Percentiles rank a stretch among this genome's conserved stretches.
These are phyloP conservation scores for Penicillium psychrosexuale DNA, from an alignment of 2,329 filamentous ascomycete genomes.

Conservation along the genomic window DNA sequence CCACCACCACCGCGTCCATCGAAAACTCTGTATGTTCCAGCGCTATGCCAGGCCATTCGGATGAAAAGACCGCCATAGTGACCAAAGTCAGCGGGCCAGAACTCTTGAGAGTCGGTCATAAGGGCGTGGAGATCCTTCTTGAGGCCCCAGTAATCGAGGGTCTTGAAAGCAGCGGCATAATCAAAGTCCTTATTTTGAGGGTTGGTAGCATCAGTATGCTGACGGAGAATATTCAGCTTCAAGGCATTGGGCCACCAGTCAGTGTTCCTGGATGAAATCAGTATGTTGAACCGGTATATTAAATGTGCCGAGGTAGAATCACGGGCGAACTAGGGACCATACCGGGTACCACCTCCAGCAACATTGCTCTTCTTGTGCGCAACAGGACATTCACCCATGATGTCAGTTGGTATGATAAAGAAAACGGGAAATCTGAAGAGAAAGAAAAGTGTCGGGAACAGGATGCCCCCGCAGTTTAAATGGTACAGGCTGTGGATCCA, in stretches of 20 bases:
- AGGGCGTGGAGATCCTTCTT: conserved; percentile 70
- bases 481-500: not conserved
- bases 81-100: conserved; percentile 79
- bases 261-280: conserved; percentile 45
- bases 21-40: conserved; percentile 71
- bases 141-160: conserved; percentile 64
- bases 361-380: conserved; percentile 33
- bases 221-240: conserved; percentile 68
- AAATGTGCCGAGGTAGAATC: not conserved
- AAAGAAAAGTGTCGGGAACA: not conserved
- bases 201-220: conserved; percentile 62
- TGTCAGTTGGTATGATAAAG: not conserved
- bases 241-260: conserved; percentile 75
- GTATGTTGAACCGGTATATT: not conserved
- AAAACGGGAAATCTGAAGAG: not conserved
- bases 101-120: conserved; percentile 76
- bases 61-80: conserved; percentile 79
- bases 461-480: conserved; percentile 11
- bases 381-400: conserved; percentile 32
- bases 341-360: conserved; percentile 59
- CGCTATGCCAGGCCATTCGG: conserved; percentile 77
- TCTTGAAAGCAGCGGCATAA: conserved; percentile 70
- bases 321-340: not conserved
- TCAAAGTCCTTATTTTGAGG: conserved; percentile 66
- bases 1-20: conserved; percentile 74